Conservation (phyloP, 805 yeast species). For the Helenozyma baotianmanensis region DNA sequence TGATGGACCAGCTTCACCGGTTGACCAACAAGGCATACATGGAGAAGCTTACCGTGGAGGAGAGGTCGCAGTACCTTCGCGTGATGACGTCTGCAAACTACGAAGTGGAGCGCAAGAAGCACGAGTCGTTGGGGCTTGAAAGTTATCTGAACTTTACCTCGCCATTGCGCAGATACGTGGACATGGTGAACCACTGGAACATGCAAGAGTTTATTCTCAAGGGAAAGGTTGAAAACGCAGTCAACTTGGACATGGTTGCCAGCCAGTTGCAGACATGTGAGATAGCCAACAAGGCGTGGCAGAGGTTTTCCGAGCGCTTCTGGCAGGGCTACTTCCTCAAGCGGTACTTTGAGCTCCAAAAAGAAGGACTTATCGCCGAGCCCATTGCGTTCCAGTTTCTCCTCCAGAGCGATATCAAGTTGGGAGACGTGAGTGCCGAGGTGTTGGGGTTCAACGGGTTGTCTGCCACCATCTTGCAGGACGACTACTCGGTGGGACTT, state of each 20-base stretch:
- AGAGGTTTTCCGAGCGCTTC: constrained; percentile 25
- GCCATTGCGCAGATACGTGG: constrained; percentile 24
- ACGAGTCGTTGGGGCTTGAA: constrained; percentile 59
- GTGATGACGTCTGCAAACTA: constrained; percentile 52
- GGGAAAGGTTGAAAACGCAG: constrained; percentile 1
- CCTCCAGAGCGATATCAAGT: constrained; percentile 22
- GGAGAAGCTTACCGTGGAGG: constrained; percentile 28
- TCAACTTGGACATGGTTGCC: constrained; percentile 31
- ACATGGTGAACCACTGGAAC: constrained; percentile 68
- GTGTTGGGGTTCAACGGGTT: constrained; percentile 23
- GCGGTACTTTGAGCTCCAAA: constrained; percentile 20
- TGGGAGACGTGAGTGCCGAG: constrained; percentile 24
- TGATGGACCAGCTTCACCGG: constrained; percentile 22
- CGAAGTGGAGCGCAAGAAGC: constrained; percentile 43
- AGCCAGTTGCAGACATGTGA: constrained; percentile 44
- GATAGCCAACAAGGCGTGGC: constrained; percentile 28
- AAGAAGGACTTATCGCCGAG: constrained; percentile 11
- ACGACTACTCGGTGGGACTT: constrained; percentile 16
- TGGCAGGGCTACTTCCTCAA: constrained; percentile 36
- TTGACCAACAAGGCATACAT: constrained; percentile 16
- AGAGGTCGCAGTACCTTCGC: constrained; percentile 40
- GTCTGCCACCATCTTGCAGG: constrained; percentile 19
- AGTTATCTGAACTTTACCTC: constrained; percentile 72
- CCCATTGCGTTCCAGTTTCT: constrained; percentile 21
- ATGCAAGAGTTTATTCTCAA: constrained; percentile 20